Conservation (phyloP, 805 yeast genomes). For the Hanseniaspora pseudoguilliermondii region DNA sequence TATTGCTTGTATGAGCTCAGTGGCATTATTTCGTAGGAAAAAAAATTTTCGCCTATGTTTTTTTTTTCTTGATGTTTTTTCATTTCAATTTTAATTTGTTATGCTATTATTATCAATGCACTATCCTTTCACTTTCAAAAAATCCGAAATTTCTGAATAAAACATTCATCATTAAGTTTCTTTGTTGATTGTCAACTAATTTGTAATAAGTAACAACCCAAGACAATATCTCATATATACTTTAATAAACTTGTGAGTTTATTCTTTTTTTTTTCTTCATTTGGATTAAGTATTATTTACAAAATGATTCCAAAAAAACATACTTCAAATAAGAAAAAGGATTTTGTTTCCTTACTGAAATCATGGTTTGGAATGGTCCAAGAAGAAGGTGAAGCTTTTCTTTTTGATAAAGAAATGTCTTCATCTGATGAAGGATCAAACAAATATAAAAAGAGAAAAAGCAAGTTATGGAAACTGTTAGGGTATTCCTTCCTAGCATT, state of each 20-base stretch:
- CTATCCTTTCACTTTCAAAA: too few species aligned
- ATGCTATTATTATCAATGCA: too few species aligned
- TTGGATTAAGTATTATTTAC: neutral
- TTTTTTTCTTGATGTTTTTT: too few species aligned
- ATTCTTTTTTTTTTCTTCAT: neutral
- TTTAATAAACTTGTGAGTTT: neutral
- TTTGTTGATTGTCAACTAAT: too few species aligned
- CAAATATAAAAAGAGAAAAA: slow-evolving; percentile 2
- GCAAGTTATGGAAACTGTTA: neutral
- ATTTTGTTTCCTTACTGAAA: neutral
- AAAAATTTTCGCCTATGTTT: too few species aligned
- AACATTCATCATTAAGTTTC: too few species aligned
- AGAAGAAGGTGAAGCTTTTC: slow-evolving; percentile 1
- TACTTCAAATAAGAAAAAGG: neutral
- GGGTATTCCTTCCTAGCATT: neutral
- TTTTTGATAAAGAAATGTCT: slow-evolving; percentile 11
- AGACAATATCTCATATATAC: too few species aligned
- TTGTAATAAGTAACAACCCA: too few species aligned
- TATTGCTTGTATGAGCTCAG: too few species aligned
- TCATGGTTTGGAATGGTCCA: slow-evolving; percentile 1
- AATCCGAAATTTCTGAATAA: too few species aligned
- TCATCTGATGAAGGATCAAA: neutral
- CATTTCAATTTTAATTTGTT: too few species aligned
- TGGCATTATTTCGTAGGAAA: too few species aligned
- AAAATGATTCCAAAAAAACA: slow-evolving; percentile 2